Evolutionary conservation across 108 stramenopile species (phyloP), one percentile per base, ranked within the genome.

Genomic region (Aurantiochytrium sp.): DNA sequence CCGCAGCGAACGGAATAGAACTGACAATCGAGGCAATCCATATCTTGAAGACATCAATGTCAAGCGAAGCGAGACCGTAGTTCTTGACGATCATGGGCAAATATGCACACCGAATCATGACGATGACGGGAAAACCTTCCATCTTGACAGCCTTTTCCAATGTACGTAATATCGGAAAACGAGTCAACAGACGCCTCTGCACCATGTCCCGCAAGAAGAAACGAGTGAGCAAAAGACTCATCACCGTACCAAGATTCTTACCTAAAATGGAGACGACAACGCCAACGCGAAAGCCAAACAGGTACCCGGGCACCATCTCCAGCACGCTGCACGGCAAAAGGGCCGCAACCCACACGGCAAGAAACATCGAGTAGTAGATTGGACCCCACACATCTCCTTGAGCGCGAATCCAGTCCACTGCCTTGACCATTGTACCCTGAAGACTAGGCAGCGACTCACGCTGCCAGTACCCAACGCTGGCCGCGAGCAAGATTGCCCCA

Each of bases 61-160:
- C 51, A 12, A 83, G 76, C 49, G 49, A 83, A 23, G 49, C 51
- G 10, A 83, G 76, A 18, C 76, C 76, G 28, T 83, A 83, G 28
- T 83, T 83, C 51, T 83, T 83, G n/a, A 83, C 51, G 28, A 83
- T 47, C 76, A 83, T 83, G 16, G 76, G 76, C 76, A 83, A 53
- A 23, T 83, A 83, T 23, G 76, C 76, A 4, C 76, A 83, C 6
- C 76, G 76, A 23, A 83, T 83, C 76, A 83, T 83, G 5, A 83
- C 51, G 23, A 83, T 47, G 49, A 83, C 76, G 8, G 76, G 76
- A 53, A 83, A 83, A 35, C 76, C 76, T 12, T 53, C 76, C 10
- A 53, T 6, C 49, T 83, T 83, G 49, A 83, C 76, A 23, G 76
- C 76, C 51, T 83, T 83, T 23, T 83, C 76, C 45, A 83, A 23